Evolutionary conservation across 306 rosid species (phyloP), one percentile per base, ranked within the genome.

Genomic region (Prunus salicina): DNA sequence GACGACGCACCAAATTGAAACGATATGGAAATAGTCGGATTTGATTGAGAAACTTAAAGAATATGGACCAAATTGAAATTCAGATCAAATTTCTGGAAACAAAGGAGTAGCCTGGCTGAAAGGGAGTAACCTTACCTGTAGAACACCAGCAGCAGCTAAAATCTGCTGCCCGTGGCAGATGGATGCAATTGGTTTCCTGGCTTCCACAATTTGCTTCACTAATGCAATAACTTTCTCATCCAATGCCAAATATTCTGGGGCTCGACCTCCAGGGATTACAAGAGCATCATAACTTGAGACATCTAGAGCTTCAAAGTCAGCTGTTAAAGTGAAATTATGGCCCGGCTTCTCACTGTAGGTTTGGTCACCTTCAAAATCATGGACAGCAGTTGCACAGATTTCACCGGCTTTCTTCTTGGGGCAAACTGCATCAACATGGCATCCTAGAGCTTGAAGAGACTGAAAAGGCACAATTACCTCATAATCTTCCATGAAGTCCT

Each of bases 331-430:
- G 76, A 95, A 95, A 67, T 81, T 50, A 67, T 90, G 87, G 72
- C 97, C 97, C 19, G 90, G 90, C 84, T 92, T 92, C 87, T 87
- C 90, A 75, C 86, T 89, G 77, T 90, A 95, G 68, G 93, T 89
- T 61, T 92, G 97, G 62, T 91, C 97, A 27, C 98, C 98, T 88
- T 95, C 97, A 81, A 90, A 88, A 85, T 95, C 98, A 80, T 89
- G 97, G 84, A 92, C 76, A 47, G 92, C 96, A 24, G 97, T 92
- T 50, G 82, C 85, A 74, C 98, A 95, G 61, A 71, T 83, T 28
- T 95, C 96, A 25, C 98, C 97, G 8, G 88, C 85, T 60, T 87
- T 92, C 92, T 87, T 95, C 61, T 82, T 65, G 69, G 97, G 97
- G 83, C 93, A 86, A 86, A 87, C 90, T 64, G 89, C 92, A 76